Conservation (phyloP, 345 rosid genomes). For the Chamaenerion angustifolium region DNA sequence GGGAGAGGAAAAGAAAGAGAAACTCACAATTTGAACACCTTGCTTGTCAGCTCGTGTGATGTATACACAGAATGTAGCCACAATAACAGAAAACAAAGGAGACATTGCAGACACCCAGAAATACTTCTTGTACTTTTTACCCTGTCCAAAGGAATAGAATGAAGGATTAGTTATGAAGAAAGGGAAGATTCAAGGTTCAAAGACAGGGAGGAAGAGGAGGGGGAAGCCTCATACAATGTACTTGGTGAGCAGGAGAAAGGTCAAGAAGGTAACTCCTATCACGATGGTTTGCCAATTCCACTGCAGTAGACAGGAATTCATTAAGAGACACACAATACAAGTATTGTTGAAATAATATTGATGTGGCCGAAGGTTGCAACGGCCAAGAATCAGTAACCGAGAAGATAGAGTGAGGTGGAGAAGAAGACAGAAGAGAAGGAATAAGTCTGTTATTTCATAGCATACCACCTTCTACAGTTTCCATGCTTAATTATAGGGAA, state of each 20-base stretch:
- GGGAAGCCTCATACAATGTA: constrained; percentile 16
- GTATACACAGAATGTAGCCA: constrained; percentile 2
- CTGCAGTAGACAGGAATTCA: constrained; percentile 6
- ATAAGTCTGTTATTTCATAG: no score
- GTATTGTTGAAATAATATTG: no score
- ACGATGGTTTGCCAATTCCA: constrained; percentile 31
- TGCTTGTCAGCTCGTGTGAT: constrained; percentile 1
- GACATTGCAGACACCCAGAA: constrained; percentile 6
- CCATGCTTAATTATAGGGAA: no score
- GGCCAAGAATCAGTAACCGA: no score
- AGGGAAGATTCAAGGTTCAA: neutral
- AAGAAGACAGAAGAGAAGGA: no score
- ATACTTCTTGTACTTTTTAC: neutral
- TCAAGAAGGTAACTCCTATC: constrained; percentile 19
- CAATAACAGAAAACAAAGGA: constrained; percentile 2
- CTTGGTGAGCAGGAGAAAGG: constrained; percentile 22
- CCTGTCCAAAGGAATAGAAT: constrained; percentile 1
- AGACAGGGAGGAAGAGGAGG: neutral
- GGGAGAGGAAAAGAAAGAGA: no score
- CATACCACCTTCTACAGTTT: no score
- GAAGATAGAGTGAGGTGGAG: no score
- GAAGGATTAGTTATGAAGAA: neutral
- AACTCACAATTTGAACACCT: constrained; percentile 5
- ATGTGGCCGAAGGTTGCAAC: no score
- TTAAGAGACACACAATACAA: neutral